Conservation (phyloP, 495 filamentous ascomycete species). For the Aspergillus panamensis region DNA sequence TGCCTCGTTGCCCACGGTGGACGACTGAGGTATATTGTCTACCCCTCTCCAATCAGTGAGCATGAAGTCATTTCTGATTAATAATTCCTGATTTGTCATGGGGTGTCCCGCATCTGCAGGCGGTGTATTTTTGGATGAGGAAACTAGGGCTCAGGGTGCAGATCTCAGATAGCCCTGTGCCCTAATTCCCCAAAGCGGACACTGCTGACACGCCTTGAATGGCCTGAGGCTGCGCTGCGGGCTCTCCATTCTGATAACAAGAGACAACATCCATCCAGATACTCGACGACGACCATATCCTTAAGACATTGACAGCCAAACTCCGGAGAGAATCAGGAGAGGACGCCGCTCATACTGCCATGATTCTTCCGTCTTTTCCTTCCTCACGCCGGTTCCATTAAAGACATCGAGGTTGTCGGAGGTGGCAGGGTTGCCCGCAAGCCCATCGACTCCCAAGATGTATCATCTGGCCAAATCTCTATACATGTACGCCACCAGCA, state of each 20-base stretch:
- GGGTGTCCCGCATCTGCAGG: background rate
- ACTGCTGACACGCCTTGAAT: constrained; percentile 26
- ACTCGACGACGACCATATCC: too few species aligned
- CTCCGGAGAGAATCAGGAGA: background rate
- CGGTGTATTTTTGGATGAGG: constrained; percentile 3
- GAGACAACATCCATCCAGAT: too few species aligned
- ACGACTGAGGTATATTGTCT: background rate
- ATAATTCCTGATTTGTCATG: constrained; percentile 8
- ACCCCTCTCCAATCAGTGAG: background rate
- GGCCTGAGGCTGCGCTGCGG: constrained; percentile 8
- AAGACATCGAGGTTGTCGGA: constrained; percentile 4
- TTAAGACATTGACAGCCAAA: background rate
- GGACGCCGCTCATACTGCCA: constrained; percentile 18
- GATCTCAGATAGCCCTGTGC: constrained; percentile 19
- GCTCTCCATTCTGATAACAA: background rate
- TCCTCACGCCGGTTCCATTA: constrained; percentile 22
- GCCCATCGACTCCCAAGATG: constrained; percentile 53
- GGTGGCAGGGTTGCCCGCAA: constrained; percentile 4
- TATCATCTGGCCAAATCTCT: constrained; percentile 95
- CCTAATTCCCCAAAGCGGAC: constrained; percentile 33
- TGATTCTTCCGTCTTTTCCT: constrained; percentile 18
- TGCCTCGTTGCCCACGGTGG: too few species aligned
- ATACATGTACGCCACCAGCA: constrained; percentile 90
- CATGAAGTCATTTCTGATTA: constrained; percentile 13
- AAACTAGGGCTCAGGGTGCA: constrained; percentile 24